Conservation (phyloP, 148 eudicot species). For the Vaccinium vitisidaea region DNA sequence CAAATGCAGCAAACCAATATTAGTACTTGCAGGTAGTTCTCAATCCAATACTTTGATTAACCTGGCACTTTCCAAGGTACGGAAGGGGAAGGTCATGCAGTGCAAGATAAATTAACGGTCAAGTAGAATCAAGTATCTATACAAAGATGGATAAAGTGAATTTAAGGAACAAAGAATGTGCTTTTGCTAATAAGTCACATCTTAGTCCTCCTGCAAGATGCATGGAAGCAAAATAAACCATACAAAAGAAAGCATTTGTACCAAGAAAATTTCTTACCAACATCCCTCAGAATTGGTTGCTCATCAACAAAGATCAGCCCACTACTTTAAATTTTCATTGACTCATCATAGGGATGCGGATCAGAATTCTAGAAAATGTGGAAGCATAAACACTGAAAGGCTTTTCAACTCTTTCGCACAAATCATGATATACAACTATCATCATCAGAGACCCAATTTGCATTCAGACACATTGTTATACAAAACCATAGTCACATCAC, state of each 20-base stretch:
- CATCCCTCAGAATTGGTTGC: constrained; percentile 1
- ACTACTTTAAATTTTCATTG: neutral
- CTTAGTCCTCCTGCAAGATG: neutral
- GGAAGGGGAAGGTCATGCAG: neutral
- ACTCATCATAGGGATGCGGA: neutral
- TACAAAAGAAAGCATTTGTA: neutral
- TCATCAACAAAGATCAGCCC: constrained; percentile 9
- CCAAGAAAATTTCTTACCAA: neutral
- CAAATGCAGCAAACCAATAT: neutral
- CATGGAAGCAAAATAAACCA: too few relatives aligned
- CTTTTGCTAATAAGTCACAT: neutral
- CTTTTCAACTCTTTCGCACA: neutral
- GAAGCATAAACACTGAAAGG: neutral
- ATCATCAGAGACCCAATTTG: neutral
- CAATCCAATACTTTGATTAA: neutral
- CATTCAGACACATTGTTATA: neutral
- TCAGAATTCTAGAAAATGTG: neutral
- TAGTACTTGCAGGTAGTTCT: neutral
- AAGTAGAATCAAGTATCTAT: neutral
- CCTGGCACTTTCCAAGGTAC: neutral
- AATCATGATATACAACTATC: neutral
- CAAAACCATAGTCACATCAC: too few relatives aligned
- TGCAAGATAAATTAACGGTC: too few relatives aligned
- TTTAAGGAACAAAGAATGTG: neutral
- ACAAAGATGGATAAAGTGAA: neutral